phyloP scores from a whole-genome alignment of 805 yeast species.

The Barnettozyma vustinii region DNA sequence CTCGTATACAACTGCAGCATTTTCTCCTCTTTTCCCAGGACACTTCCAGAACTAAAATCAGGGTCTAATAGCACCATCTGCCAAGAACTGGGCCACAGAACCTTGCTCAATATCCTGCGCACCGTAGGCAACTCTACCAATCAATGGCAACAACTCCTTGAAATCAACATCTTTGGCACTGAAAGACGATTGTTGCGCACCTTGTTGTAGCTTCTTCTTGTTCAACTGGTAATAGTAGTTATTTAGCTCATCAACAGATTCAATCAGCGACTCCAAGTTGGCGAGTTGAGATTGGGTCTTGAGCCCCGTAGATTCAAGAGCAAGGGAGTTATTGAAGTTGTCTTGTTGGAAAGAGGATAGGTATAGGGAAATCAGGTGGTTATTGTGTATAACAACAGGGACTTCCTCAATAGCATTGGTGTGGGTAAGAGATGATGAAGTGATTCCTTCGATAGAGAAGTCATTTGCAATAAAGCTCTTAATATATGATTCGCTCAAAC shows the following conservation, averaged over 20 bases:
- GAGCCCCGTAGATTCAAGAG: conserved; percentile 16
- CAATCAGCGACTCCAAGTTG: conserved; percentile 21
- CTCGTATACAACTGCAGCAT: background rate
- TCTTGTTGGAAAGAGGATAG: conserved; percentile 31
- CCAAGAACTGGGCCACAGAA: conserved; percentile 20
- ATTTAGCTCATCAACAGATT: conserved; percentile 22
- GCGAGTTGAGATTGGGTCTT: conserved; percentile 16
- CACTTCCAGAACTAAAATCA: background rate
- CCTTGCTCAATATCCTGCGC: conserved; percentile 24
- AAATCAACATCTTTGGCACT: conserved; percentile 11
- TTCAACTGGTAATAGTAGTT: conserved; percentile 23
- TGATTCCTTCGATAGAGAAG: conserved; percentile 62
- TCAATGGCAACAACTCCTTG: conserved; percentile 26
- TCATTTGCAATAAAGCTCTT: conserved; percentile 43
- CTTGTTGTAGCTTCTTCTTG: conserved; percentile 18
- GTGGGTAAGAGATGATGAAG: conserved; percentile 53
- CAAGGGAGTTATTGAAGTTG: conserved; percentile 16
- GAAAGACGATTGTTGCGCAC: background rate
- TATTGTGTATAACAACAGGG: conserved; percentile 60
- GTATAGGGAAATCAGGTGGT: conserved; percentile 57
- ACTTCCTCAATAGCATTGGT: conserved; percentile 68
- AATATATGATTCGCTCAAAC: conserved; percentile 59
- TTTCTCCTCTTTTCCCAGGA: background rate
- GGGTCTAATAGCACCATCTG: conserved; percentile 10
- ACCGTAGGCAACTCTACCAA: conserved; percentile 26